These are phyloP conservation scores for Botryobasidium botryosum DNA, from an alignment of 768 basidiomycete genomes.

Conservation along the genomic window DNA sequence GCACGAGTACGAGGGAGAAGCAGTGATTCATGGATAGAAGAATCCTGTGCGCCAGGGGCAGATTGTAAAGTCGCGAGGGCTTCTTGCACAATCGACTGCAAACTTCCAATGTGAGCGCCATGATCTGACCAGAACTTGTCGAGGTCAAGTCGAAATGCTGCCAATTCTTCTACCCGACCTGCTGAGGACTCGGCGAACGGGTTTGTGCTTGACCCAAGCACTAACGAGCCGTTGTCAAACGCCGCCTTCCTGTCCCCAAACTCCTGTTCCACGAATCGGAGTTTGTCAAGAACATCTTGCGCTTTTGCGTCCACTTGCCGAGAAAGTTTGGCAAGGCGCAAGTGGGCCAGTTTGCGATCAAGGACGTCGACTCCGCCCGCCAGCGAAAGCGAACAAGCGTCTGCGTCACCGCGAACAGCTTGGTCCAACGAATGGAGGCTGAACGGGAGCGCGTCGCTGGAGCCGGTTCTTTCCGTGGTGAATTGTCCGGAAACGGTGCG, in stretches of 20 bases:
- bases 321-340: constrained; percentile 37
- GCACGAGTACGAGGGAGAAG: constrained; percentile 32
- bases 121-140: constrained; percentile 22
- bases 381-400: constrained; percentile 48
- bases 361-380: constrained; percentile 36
- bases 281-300: constrained; percentile 15
- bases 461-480: not conserved
- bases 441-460: constrained; percentile 30
- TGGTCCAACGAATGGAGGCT: constrained; percentile 44
- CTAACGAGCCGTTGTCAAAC: constrained; percentile 9
- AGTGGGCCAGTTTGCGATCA: constrained; percentile 29
- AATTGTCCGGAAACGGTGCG: constrained; percentile 6
- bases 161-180: constrained; percentile 21
- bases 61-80: constrained; percentile 40
- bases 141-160: constrained; percentile 21
- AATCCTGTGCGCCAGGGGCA: constrained; percentile 27
- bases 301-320: constrained; percentile 28
- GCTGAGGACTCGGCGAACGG: constrained; percentile 13
- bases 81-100: constrained; percentile 37
- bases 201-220: not conserved
- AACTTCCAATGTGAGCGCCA: constrained; percentile 27
- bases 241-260: constrained; percentile 25
- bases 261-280: constrained; percentile 26
- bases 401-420: constrained; percentile 48
- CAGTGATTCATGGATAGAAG: constrained; percentile 30